Conservation (phyloP, 345 rosid genomes). For the Citrus sp. region DNA sequence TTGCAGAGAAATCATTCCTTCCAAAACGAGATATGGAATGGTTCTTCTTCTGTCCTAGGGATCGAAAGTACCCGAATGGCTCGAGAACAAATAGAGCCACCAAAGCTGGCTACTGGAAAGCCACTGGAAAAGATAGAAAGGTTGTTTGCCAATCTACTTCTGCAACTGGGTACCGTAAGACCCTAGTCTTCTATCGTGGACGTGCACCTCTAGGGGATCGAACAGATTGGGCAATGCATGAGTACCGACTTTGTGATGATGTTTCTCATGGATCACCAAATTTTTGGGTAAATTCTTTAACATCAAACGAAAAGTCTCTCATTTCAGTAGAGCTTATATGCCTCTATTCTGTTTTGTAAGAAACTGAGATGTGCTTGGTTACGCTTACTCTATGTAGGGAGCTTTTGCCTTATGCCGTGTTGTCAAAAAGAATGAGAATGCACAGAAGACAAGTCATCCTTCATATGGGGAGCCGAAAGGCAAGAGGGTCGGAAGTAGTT, state of each 20-base stretch:
- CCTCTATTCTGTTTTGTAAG: background rate
- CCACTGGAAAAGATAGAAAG: slow-evolving; percentile 85
- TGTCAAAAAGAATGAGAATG: slow-evolving; percentile 53
- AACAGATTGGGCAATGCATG: slow-evolving; percentile 84
- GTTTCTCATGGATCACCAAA: slow-evolving; percentile 43
- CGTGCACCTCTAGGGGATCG: slow-evolving; percentile 81
- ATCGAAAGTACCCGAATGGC: slow-evolving; percentile 81
- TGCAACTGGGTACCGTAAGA: slow-evolving; percentile 58
- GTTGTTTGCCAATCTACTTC: slow-evolving; percentile 49
- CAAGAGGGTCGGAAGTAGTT: slow-evolving; percentile 32
- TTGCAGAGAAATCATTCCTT: slow-evolving; percentile 78
- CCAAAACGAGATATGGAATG: slow-evolving; percentile 78
- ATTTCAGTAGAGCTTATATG: background rate
- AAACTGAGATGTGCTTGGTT: background rate
- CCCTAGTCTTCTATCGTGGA: slow-evolving; percentile 76
- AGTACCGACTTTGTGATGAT: slow-evolving; percentile 71
- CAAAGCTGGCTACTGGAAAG: slow-evolving; percentile 91
- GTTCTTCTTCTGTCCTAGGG: slow-evolving; percentile 91
- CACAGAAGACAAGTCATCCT: slow-evolving; percentile 39
- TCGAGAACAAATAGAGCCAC: slow-evolving; percentile 85
- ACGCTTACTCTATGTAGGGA: slow-evolving; percentile 40
- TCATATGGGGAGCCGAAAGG: slow-evolving; percentile 26
- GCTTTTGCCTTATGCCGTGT: slow-evolving; percentile 83
- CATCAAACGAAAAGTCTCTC: background rate
- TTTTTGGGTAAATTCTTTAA: slow-evolving; percentile 40